phyloP scores from a whole-genome alignment of 495 filamentous ascomycete genomes.

The Neurospora tetrasperma region DNA sequence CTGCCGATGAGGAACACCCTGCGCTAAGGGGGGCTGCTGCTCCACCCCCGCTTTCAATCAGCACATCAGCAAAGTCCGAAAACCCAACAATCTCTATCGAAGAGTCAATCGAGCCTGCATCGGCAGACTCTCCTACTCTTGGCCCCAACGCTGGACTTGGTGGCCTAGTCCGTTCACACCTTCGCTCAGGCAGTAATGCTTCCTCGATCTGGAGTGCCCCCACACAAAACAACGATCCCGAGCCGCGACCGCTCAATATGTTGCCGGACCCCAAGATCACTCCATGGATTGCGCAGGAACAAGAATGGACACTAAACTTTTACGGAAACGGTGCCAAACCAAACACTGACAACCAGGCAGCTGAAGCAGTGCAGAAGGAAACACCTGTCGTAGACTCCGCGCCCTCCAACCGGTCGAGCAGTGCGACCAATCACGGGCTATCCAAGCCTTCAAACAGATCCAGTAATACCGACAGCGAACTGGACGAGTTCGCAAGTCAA shows the following conservation, averaged over 20 bases:
- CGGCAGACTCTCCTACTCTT: conserved; percentile 69
- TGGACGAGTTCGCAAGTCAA: conserved; percentile 70
- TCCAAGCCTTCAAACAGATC: conserved; percentile 18
- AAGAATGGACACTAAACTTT: conserved; percentile 33
- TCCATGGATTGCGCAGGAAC: conserved; percentile 43
- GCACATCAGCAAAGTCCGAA: conserved; percentile 14
- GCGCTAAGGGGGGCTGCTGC: conserved; percentile 32
- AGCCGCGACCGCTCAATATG: conserved; percentile 25
- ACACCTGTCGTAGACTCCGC: neutral
- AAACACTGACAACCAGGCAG: conserved; percentile 10
- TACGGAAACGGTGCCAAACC: conserved; percentile 20
- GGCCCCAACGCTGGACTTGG: conserved; percentile 61
- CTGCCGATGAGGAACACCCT: conserved; percentile 35
- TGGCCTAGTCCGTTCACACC: conserved; percentile 75
- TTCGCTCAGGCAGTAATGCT: conserved; percentile 69
- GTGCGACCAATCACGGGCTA: conserved; percentile 18
- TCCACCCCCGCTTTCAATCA: conserved; percentile 25
- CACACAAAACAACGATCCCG: conserved; percentile 19
- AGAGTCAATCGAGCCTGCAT: conserved; percentile 20
- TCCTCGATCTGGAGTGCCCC: conserved; percentile 59
- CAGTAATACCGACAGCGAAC: conserved; percentile 39
- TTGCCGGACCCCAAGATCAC: conserved; percentile 31
- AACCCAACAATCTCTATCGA: conserved; percentile 11
- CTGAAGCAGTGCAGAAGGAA: conserved; percentile 7
- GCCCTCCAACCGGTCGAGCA: neutral